phyloP scores from a whole-genome alignment of 2,329 filamentous ascomycete genomes.

The Clonostachys rosea region DNA sequence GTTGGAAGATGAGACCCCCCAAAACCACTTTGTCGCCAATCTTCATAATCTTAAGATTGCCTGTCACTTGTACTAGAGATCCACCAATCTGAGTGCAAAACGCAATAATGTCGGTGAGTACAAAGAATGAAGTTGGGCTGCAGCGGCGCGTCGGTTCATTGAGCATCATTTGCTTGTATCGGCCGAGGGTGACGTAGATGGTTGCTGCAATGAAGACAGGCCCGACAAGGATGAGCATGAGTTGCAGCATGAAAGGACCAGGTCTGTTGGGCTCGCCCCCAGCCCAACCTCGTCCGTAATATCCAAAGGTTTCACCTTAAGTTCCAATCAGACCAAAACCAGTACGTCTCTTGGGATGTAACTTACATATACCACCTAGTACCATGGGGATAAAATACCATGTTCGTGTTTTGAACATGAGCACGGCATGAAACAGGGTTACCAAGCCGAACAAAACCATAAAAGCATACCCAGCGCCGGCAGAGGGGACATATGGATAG shows the following conservation, averaged over 20 bases:
- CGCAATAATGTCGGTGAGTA: background rate
- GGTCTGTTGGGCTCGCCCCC: conserved; percentile 3
- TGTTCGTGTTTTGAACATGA: background rate
- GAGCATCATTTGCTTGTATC: background rate
- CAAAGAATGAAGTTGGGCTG: background rate
- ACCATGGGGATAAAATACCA: background rate
- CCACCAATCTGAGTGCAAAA: background rate
- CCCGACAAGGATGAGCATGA: conserved; percentile 15
- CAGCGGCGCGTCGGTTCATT: conserved; percentile 1
- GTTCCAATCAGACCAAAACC: background rate
- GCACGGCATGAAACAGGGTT: background rate
- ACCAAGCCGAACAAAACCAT: background rate
- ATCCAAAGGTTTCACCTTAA: background rate
- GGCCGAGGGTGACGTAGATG: conserved; percentile 57
- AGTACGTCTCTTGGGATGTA: too few relatives aligned
- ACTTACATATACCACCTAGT: background rate
- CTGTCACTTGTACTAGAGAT: background rate
- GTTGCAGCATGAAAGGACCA: conserved; percentile 7
- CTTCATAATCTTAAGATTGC: background rate
- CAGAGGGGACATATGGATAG: background rate
- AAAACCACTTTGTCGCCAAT: background rate
- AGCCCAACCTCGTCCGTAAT: conserved; percentile 3
- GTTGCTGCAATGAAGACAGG: conserved; percentile 51
- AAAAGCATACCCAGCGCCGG: background rate
- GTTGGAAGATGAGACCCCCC: background rate